Evolutionary conservation across 768 basidiomycete species (phyloP).

Genomic region (Termitomyces sp.): DNA sequence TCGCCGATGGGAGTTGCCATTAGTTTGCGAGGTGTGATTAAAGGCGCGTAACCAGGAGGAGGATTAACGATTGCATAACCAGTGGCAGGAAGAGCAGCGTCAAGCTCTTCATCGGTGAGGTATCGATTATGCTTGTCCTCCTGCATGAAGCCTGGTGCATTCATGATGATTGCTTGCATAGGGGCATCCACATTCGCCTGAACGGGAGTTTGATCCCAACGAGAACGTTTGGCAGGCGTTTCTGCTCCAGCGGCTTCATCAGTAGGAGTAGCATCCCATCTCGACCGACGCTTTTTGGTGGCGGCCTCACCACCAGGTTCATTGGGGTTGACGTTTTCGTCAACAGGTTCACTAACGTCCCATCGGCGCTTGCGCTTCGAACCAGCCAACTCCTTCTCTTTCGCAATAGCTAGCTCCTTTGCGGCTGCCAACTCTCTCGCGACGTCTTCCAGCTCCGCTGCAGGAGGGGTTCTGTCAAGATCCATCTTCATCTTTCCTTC

Average conservation of each 20-base stretch:
- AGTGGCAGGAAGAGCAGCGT: constrained; percentile 76
- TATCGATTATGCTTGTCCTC: constrained; percentile 97
- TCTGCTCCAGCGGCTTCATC: constrained; percentile 58
- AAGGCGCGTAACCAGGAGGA: constrained; percentile 88
- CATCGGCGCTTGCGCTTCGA: constrained; percentile 76
- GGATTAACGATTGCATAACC: constrained; percentile 93
- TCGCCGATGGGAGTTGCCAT: constrained; percentile 52
- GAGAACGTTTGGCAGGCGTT: constrained; percentile 75
- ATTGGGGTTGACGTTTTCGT: constrained; percentile 64
- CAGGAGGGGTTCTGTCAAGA: constrained; percentile 87
- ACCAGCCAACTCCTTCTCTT: constrained; percentile 34
- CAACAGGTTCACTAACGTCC: constrained; percentile 62
- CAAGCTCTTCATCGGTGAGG: constrained; percentile 93
- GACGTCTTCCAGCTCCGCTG: constrained; percentile 71
- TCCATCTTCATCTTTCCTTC: constrained; percentile 77
- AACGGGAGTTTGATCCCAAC: constrained; percentile 95
- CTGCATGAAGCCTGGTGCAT: constrained; percentile 79
- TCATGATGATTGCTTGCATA: constrained; percentile 83
- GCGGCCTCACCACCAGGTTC: constrained; percentile 61
- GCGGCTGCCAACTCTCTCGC: constrained; percentile 61
- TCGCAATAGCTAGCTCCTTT: constrained; percentile 32
- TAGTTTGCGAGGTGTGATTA: constrained; percentile 57
- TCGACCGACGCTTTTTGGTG: constrained; percentile 88
- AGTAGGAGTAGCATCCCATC: constrained; percentile 93
- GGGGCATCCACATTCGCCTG: constrained; percentile 51